Evolutionary conservation across 225 moss, liverwort and hornwort genomes (phyloP).

Genomic region (Rhytidiadelphus loreus): DNA sequence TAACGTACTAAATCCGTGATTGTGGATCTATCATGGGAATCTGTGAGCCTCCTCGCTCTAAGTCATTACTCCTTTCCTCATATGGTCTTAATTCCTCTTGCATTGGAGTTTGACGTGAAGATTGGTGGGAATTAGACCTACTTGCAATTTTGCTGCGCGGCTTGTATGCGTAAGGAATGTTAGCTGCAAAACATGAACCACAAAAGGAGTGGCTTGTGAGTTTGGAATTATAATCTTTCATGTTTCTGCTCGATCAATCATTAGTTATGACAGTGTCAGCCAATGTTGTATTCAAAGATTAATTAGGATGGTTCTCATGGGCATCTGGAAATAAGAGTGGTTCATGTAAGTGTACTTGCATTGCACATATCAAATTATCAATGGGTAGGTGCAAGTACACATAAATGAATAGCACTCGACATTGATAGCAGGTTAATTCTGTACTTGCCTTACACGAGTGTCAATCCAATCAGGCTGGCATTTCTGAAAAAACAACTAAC

Average conservation of each 20-base stretch:
- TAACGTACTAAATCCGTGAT: not conserved
- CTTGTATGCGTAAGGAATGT: constrained; percentile 3
- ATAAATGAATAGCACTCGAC: too few species aligned
- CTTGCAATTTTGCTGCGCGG: not conserved
- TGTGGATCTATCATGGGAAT: not conserved
- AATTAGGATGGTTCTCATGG: too few species aligned
- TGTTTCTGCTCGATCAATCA: not conserved
- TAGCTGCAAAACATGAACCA: constrained; percentile 2
- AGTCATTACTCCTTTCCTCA: not conserved
- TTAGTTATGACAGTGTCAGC: not conserved
- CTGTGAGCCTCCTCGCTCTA: constrained; percentile 7
- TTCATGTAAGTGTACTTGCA: not conserved
- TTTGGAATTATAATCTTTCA: not conserved
- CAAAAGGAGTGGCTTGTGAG: not conserved
- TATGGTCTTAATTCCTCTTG: not conserved
- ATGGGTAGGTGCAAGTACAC: not conserved
- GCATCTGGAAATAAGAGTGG: not conserved
- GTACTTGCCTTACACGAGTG: not conserved
- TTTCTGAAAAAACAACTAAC: not conserved
- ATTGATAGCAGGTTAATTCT: not conserved
- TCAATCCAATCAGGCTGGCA: not conserved
- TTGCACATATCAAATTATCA: not conserved
- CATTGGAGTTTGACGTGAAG: not conserved
- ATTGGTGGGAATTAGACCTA: not conserved
- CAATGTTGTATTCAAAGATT: not conserved